phyloP scores from a whole-genome alignment of 768 basidiomycete species.

The Hortiboletus campestris region DNA sequence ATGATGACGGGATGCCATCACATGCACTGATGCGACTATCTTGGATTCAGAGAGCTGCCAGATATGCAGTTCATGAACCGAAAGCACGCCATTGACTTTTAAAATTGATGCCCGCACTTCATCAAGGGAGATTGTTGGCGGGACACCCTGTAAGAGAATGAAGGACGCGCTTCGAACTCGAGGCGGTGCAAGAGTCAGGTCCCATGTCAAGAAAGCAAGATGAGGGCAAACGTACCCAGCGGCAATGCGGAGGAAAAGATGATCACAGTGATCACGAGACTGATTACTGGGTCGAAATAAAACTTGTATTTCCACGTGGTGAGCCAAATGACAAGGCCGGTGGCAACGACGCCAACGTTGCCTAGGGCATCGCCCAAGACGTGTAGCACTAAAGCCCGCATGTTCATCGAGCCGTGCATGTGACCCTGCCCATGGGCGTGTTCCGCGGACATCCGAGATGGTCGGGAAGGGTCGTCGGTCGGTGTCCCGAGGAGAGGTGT shows the following conservation, averaged over 20 bases:
- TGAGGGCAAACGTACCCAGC: slow-evolving; percentile 52
- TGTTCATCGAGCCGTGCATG: slow-evolving; percentile 86
- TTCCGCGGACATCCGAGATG: slow-evolving; percentile 17
- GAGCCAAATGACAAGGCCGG: slow-evolving; percentile 93
- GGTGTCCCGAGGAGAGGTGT: slow-evolving; percentile 42
- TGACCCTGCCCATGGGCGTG: slow-evolving; percentile 33
- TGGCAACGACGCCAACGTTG: slow-evolving; percentile 95
- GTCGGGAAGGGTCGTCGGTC: neutral
- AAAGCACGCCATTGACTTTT: slow-evolving; percentile 75
- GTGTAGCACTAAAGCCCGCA: slow-evolving; percentile 93
- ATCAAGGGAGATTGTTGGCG: slow-evolving; percentile 85
- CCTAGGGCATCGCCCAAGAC: slow-evolving; percentile 97
- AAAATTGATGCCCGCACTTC: slow-evolving; percentile 81
- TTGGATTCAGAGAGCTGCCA: slow-evolving; percentile 98
- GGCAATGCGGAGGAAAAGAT: slow-evolving; percentile 96
- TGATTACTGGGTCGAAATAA: slow-evolving; percentile 92
- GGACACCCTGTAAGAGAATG: slow-evolving; percentile 94
- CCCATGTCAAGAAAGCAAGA: neutral
- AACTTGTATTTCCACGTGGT: slow-evolving; percentile 81
- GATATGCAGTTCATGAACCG: slow-evolving; percentile 91
- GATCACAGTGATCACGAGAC: slow-evolving; percentile 90
- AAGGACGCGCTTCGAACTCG: slow-evolving; percentile 87
- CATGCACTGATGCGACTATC: slow-evolving; percentile 94
- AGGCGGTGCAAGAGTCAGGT: slow-evolving; percentile 13
- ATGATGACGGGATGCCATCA: slow-evolving; percentile 72